phyloP scores from a whole-genome alignment of 768 basidiomycete species.

The Omphalotus guepiniiformis region DNA sequence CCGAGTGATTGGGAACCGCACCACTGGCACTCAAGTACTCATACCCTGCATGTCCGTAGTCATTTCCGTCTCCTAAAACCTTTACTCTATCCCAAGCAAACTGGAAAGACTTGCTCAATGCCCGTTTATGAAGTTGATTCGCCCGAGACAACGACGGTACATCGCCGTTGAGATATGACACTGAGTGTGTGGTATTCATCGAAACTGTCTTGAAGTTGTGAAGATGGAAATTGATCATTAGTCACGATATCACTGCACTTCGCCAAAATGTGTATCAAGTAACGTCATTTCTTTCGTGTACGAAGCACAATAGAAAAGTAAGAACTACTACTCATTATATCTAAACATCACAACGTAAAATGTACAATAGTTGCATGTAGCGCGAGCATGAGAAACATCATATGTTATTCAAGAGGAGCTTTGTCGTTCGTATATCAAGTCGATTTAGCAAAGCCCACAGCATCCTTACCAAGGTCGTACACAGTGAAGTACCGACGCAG shows the following conservation, averaged over 20 bases:
- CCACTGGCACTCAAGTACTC: constrained; percentile 11
- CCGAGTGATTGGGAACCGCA: too few relatives aligned
- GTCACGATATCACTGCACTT: not conserved
- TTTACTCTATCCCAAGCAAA: constrained; percentile 56
- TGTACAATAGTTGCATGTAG: too few relatives aligned
- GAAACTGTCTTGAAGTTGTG: not conserved
- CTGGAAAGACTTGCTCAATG: not conserved
- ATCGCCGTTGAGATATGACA: not conserved
- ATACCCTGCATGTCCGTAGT: constrained; percentile 68
- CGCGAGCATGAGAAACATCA: too few relatives aligned
- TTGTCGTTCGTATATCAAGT: too few relatives aligned
- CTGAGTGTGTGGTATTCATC: not conserved
- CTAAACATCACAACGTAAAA: too few relatives aligned
- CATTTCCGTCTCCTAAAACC: constrained; percentile 57
- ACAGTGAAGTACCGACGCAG: constrained; percentile 90
- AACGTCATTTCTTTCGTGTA: too few relatives aligned
- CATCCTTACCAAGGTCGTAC: constrained; percentile 74
- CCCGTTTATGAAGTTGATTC: not conserved
- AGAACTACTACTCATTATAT: too few relatives aligned
- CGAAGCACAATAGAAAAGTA: too few relatives aligned
- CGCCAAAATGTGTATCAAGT: not conserved
- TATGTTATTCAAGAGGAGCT: too few relatives aligned
- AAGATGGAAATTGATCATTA: not conserved
- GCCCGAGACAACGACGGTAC: not conserved
- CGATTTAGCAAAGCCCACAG: constrained; percentile 83